A percentile compares a stretch with the other conserved stretches of the same genome.
These are phyloP conservation scores for Chytridiales sp. DNA, from an alignment of 371 early-diverging fungal species.

Conservation along the genomic window DNA sequence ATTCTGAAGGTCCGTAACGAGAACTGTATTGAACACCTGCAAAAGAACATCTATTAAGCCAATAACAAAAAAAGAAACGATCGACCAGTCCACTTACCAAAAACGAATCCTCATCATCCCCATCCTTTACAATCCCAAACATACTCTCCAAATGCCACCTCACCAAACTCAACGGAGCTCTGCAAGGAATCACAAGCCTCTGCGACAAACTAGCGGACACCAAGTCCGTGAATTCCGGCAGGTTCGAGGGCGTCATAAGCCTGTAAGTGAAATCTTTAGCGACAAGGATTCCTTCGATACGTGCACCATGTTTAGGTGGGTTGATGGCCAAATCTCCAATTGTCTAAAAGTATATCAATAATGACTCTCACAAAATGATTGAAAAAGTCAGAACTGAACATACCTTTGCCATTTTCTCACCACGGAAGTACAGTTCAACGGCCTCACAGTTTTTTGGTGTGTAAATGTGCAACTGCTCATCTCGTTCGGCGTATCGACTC, in stretches of 20 bases:
- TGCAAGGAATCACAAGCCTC: constrained; percentile 73
- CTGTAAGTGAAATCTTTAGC: constrained; percentile 86
- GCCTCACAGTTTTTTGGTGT: constrained; percentile 96
- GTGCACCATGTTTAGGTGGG: constrained; percentile 63
- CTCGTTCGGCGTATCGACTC: constrained; percentile 77
- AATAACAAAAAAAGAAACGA: background rate
- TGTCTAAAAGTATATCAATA: constrained; percentile 44
- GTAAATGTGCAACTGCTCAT: constrained; percentile 81
- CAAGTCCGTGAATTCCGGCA: constrained; percentile 78
- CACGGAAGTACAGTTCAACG: constrained; percentile 89
- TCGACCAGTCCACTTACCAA: constrained; percentile 16
- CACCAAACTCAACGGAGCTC: constrained; percentile 77
- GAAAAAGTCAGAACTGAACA: too few relatives aligned
- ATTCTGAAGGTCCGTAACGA: constrained; percentile 62
- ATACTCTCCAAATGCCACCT: constrained; percentile 88
- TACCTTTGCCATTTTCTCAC: constrained; percentile 87
- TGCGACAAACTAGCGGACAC: constrained; percentile 75
- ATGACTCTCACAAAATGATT: constrained; percentile 1
- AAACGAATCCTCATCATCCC: constrained; percentile 25
- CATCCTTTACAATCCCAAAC: constrained; percentile 72
- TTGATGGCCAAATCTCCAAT: constrained; percentile 81
- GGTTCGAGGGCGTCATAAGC: constrained; percentile 76
- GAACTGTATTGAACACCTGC: constrained; percentile 74
- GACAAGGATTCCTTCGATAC: constrained; percentile 81
- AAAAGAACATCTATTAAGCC: background rate